Evolutionary conservation across 1,284 basidiomycete species (phyloP).

Genomic region (Pulveroboletus sp.): DNA sequence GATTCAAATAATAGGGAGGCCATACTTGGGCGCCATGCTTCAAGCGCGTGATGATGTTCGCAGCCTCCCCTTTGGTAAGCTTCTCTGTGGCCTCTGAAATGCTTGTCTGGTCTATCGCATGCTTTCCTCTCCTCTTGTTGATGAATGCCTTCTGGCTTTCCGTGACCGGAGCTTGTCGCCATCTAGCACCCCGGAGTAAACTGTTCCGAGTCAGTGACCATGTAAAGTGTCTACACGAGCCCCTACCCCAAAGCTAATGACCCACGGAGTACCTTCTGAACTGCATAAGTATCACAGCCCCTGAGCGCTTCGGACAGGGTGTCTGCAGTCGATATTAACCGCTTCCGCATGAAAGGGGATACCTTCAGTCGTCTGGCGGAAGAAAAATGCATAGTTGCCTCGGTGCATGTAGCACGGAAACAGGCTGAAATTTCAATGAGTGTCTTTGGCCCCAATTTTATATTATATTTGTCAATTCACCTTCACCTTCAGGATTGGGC

Average conservation of each 20-base stretch:
- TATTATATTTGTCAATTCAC: conserved; percentile 16
- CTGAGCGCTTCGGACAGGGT: conserved; percentile 59
- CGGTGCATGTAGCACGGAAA: conserved; percentile 55
- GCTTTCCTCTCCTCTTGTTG: conserved; percentile 55
- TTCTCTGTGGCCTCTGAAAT: conserved; percentile 38
- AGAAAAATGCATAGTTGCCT: conserved; percentile 48
- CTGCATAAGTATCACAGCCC: conserved; percentile 70
- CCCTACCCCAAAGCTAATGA: conserved; percentile 49
- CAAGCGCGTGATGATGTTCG: conserved; percentile 73
- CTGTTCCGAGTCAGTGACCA: conserved; percentile 40
- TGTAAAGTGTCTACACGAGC: background rate
- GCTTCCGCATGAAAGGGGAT: conserved; percentile 56
- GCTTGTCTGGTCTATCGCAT: conserved; percentile 23
- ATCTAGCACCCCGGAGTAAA: conserved; percentile 65
- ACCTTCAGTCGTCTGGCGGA: conserved; percentile 50
- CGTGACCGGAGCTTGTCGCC: conserved; percentile 72
- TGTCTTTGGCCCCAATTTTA: background rate
- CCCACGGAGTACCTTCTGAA: conserved; percentile 53
- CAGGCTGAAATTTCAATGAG: conserved; percentile 28
- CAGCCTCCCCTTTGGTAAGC: conserved; percentile 78
- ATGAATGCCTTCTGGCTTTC: conserved; percentile 66
- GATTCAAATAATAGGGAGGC: background rate
- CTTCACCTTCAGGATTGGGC: conserved; percentile 42
- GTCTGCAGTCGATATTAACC: conserved; percentile 54
- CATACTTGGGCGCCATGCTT: conserved; percentile 75